Evolutionary conservation across 257 asterid genomes (phyloP).

Genomic region (Scutellaria barbata): DNA sequence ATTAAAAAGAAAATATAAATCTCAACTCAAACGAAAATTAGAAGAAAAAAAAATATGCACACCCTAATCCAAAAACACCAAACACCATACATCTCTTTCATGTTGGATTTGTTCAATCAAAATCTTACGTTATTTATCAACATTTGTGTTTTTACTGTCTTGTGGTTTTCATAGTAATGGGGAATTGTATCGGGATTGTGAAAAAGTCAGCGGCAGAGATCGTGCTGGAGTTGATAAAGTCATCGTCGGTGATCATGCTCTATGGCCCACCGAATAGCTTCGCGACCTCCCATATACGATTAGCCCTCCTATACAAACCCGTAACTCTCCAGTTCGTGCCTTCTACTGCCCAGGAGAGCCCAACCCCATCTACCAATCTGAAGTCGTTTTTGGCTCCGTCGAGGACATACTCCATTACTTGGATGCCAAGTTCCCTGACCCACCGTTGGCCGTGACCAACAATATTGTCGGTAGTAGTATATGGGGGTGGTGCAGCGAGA

Average conservation of each 20-base stretch:
- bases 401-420: slow-evolving; percentile 65
- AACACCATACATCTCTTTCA: no score
- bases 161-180: slow-evolving; percentile 52
- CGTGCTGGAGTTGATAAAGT: slow-evolving; percentile 62
- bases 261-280: slow-evolving; percentile 70
- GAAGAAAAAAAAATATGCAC: no score
- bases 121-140: neutral
- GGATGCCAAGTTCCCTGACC: slow-evolving; percentile 87
- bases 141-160: slow-evolving; percentile 1
- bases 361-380: slow-evolving; percentile 61
- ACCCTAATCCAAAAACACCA: no score
- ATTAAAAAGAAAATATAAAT: no score
- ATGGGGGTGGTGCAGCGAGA: slow-evolving; percentile 76
- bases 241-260: slow-evolving; percentile 63
- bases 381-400: slow-evolving; percentile 77
- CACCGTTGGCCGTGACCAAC: slow-evolving; percentile 47
- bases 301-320: slow-evolving; percentile 85
- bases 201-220: slow-evolving; percentile 77
- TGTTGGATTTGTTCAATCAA: neutral
- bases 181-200: slow-evolving; percentile 61
- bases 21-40: no score
- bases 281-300: slow-evolving; percentile 76
- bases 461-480: slow-evolving; percentile 38
- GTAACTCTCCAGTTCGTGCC: slow-evolving; percentile 66
- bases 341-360: slow-evolving; percentile 59